These are phyloP conservation scores for Russula vinacea DNA, from an alignment of 768 basidiomycete genomes.

Conservation along the genomic window DNA sequence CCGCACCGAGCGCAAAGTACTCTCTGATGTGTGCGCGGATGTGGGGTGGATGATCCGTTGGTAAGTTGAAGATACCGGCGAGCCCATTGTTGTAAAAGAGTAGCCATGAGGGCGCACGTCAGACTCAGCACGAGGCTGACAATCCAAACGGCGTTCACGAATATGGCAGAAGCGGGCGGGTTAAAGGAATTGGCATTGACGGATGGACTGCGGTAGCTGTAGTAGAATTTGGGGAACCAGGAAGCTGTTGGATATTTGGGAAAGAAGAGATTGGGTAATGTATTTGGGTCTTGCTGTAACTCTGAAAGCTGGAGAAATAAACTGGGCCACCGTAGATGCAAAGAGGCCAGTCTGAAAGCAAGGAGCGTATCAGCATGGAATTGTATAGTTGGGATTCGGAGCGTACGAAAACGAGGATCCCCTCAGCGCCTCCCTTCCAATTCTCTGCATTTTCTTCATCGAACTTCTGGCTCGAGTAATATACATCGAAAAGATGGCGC, in stretches of 20 bases:
- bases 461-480: neutral
- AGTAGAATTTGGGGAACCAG: neutral
- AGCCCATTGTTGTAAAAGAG: neutral
- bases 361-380: neutral
- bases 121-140: neutral
- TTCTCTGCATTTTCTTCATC: constrained; percentile 3
- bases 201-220: neutral
- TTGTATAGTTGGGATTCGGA: no score
- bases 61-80: neutral
- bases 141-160: neutral
- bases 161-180: neutral
- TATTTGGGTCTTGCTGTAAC: neutral
- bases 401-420: constrained; percentile 10
- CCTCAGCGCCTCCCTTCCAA: neutral
- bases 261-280: neutral
- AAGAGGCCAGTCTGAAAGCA: neutral
- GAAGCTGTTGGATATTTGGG: neutral
- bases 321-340: neutral
- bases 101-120: neutral
- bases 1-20: constrained; percentile 5
- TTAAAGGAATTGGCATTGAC: neutral
- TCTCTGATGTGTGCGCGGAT: neutral
- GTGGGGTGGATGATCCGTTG: neutral
- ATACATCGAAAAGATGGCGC: constrained; percentile 6
- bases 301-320: neutral